Evolutionary conservation across 371 early-diverging fungal genomes (phyloP).

Genomic region (Mucor indicus): DNA sequence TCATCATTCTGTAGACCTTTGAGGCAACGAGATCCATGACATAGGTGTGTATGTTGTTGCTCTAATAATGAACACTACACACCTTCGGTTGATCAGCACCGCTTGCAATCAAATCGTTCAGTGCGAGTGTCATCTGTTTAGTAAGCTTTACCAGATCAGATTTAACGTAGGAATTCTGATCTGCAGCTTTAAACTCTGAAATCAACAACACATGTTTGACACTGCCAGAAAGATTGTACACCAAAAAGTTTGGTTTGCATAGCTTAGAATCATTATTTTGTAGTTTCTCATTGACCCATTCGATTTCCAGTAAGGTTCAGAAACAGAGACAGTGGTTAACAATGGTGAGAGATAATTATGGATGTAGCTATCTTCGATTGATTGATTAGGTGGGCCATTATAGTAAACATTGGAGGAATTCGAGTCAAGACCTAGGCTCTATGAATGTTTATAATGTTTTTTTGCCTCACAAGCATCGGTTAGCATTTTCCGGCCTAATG

Average conservation of each 20-base stretch:
- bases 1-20: constrained; percentile 16
- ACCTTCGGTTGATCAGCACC: constrained; percentile 8
- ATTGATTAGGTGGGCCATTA: constrained; percentile 14
- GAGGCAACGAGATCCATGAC: constrained; percentile 15
- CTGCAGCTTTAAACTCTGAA: constrained; percentile 10
- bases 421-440: constrained; percentile 14
- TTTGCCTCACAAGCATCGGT: constrained; percentile 3
- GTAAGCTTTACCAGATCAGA: constrained; percentile 13
- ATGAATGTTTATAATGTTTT: constrained; percentile 11
- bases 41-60: constrained; percentile 6
- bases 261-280: not conserved
- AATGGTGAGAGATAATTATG: constrained; percentile 11
- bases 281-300: constrained; percentile 15
- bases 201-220: constrained; percentile 2
- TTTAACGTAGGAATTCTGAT: constrained; percentile 12
- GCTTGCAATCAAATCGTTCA: constrained; percentile 8
- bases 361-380: constrained; percentile 12
- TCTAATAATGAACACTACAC: constrained; percentile 17
- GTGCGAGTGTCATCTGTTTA: constrained; percentile 10
- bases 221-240: constrained; percentile 9
- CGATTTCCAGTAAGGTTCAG: constrained; percentile 5
- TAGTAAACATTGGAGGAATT: constrained; percentile 10
- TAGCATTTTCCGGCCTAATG: constrained; percentile 7
- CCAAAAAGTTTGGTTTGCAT: constrained; percentile 10
- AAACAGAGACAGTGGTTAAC: constrained; percentile 9